Evolutionary conservation across 2,329 filamentous ascomycete species (phyloP), one percentile per base, ranked within the genome.

Genomic region (Parascedosporium putredinis): DNA sequence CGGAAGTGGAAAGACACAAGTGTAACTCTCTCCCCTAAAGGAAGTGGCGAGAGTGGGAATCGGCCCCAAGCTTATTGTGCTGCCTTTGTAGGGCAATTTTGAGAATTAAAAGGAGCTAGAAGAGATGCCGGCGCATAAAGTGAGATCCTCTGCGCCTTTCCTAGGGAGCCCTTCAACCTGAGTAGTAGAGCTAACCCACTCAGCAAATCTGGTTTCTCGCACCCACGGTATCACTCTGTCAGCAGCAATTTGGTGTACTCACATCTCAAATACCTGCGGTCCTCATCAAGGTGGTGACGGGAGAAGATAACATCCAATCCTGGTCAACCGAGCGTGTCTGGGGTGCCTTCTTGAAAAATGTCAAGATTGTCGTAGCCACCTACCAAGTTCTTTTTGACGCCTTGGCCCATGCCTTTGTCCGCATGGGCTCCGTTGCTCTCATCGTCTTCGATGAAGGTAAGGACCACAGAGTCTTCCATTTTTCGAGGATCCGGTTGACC

Each of bases 381-480:
- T 81, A 84, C 52, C 81, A 86, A 52, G 75, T 94, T 1, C 71
- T 95, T 10, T 67, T 79, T 2, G 86, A 94, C 63, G 87, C 86
- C 2, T 70, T 94, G 36, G 69, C 66, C 1, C 86, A 93, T 65
- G 85, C 75, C 0, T 94, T 94, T 60, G 75, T 95, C 2, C 70
- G 62, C 2, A 75, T 94, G 57, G 60, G 69, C 0, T 70, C 69
- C 2, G 64, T 95, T 20, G 73, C 82, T 4, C 68, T 95, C 4
- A 66, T 94, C 14, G 75, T 95, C 0, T 86, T 95, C 57, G 89
- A 95, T 59, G 89, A 95, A 79, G 86, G 86, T 84, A 60, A 49
- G 66, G 8, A 18, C 10, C 5, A 24, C 18, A 14, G 2, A 40
- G 3, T n/a, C 20, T 10, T 16, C 40, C 25, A 22, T 33, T 33